These are phyloP conservation scores for Talaromyces sp. DNA, from an alignment of 2,329 filamentous ascomycete species.

Conservation along the genomic window DNA sequence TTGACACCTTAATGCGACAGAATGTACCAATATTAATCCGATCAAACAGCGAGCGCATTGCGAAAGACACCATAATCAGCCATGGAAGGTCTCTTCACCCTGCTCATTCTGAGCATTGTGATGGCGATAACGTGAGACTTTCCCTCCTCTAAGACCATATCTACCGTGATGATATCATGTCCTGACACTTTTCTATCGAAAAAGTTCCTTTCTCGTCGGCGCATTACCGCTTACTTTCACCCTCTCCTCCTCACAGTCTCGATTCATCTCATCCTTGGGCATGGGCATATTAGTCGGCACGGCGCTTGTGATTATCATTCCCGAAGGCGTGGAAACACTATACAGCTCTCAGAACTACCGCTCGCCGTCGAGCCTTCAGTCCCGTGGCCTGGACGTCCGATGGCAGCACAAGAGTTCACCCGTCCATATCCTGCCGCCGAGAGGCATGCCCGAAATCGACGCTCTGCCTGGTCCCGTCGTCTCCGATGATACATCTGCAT, in stretches of 20 bases:
- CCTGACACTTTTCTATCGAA: conserved; percentile 2
- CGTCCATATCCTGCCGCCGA: conserved; percentile 8
- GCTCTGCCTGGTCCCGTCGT: conserved; percentile 31
- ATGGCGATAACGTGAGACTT: conserved; percentile 60
- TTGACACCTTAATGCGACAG: conserved; percentile 1
- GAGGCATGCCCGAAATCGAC: conserved; percentile 16
- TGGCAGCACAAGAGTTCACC: conserved; percentile 26
- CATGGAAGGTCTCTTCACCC: conserved; percentile 62
- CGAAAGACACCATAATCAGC: conserved; percentile 8
- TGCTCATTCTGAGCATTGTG: conserved; percentile 61
- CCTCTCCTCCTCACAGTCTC: conserved; percentile 79
- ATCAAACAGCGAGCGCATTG: conserved; percentile 8
- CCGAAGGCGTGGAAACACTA: conserved; percentile 89
- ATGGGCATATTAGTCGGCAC: conserved; percentile 93
- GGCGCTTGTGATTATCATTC: conserved; percentile 93
- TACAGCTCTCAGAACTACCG: conserved; percentile 53
- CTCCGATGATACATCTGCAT: conserved; percentile 17
- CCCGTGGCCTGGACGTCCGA: conserved; percentile 27
- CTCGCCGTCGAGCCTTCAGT: conserved; percentile 31
- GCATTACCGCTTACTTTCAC: conserved; percentile 84
- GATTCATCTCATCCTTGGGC: conserved; percentile 85
- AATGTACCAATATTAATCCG: conserved; percentile 11
- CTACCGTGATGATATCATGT: not conserved
- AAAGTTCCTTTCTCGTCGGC: conserved; percentile 88
- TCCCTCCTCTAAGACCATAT: too few relatives aligned